These are phyloP conservation scores for Debaryomyces robertsiae DNA, from an alignment of 1,139 yeast genomes.

Conservation along the genomic window DNA sequence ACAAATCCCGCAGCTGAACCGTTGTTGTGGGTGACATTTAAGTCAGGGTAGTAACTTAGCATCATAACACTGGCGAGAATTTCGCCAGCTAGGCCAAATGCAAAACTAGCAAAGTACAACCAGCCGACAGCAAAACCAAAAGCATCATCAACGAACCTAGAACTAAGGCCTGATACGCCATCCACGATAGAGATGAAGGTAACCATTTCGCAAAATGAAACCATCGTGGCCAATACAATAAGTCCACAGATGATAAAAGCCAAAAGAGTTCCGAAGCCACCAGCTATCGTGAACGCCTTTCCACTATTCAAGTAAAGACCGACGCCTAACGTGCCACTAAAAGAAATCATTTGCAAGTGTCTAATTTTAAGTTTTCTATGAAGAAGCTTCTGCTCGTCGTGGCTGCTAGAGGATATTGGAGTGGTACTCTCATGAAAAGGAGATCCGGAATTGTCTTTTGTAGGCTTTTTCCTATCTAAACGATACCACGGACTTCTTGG, in stretches of 20 bases:
- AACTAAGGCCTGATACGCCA: conserved; percentile 73
- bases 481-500: conserved; percentile 15
- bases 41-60: conserved; percentile 62
- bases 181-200: conserved; percentile 81
- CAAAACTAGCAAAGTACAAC: conserved; percentile 73
- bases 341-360: conserved; percentile 78
- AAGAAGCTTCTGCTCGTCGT: conserved; percentile 17
- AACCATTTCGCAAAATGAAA: conserved; percentile 84
- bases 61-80: conserved; percentile 77
- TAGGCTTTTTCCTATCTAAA: conserved; percentile 13
- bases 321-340: conserved; percentile 86
- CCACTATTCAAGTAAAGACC: conserved; percentile 79
- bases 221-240: conserved; percentile 67
- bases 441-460: conserved; percentile 13
- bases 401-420: conserved; percentile 13
- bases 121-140: conserved; percentile 84
- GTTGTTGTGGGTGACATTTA: conserved; percentile 49
- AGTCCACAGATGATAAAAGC: conserved; percentile 71
- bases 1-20: conserved; percentile 67
- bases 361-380: conserved; percentile 65
- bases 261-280: conserved; percentile 77
- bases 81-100: conserved; percentile 77
- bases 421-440: conserved; percentile 14
- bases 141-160: conserved; percentile 82
- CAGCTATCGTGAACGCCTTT: conserved; percentile 73